Conservation (phyloP, 805 yeast genomes). For the Myxozyma udenii region DNA sequence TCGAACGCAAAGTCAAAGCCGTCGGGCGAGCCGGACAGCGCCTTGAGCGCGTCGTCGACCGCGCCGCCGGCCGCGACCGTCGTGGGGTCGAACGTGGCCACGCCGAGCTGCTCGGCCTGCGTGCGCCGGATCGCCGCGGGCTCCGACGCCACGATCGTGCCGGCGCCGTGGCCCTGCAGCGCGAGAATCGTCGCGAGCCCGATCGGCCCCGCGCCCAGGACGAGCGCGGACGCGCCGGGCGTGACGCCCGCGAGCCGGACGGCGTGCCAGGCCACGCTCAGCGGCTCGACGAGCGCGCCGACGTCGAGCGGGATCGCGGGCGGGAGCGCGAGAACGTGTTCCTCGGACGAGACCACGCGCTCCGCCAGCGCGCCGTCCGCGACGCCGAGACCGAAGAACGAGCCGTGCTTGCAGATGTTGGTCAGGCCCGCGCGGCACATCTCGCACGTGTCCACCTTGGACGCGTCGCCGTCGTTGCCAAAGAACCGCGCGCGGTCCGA, state of each 20-base stretch:
- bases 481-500: too few relatives aligned
- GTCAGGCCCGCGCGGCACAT: slow-evolving; percentile 52
- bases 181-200: slow-evolving; percentile 52
- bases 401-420: slow-evolving; percentile 51
- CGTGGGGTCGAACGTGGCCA: slow-evolving; percentile 37
- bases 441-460: slow-evolving; percentile 47
- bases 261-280: slow-evolving; percentile 62
- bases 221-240: slow-evolving; percentile 47
- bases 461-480: too few relatives aligned
- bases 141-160: slow-evolving; percentile 50
- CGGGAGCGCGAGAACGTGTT: slow-evolving; percentile 46
- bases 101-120: slow-evolving; percentile 41
- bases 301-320: slow-evolving; percentile 42
- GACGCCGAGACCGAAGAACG: slow-evolving; percentile 56
- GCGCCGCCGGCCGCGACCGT: slow-evolving; percentile 50
- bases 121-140: slow-evolving; percentile 47
- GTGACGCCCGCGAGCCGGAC: slow-evolving; percentile 43
- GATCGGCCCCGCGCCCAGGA: slow-evolving; percentile 57
- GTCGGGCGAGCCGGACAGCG: slow-evolving; percentile 40
- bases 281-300: slow-evolving; percentile 58
- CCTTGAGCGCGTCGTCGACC: slow-evolving; percentile 40
- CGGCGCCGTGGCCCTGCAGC: slow-evolving; percentile 47
- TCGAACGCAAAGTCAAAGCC: slow-evolving; percentile 54
- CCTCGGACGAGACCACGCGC: slow-evolving; percentile 44
- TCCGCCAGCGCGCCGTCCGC: slow-evolving; percentile 57